Evolutionary conservation across 2,329 filamentous ascomycete species (phyloP), one percentile per base, ranked within the genome.

Genomic region (Botrytis deweyae): DNA sequence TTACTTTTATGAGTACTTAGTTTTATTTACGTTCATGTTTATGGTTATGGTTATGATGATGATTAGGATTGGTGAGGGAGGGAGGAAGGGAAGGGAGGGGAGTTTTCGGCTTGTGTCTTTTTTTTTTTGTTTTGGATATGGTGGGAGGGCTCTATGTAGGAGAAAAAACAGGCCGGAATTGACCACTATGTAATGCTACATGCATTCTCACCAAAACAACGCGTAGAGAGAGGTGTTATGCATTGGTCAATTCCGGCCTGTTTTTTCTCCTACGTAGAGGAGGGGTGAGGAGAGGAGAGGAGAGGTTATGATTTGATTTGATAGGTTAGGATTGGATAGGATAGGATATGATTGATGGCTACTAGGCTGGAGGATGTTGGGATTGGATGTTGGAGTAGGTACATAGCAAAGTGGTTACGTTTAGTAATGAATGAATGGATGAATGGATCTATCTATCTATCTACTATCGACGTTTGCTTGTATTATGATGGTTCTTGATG

Each of bases 61-160:
- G 65, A 68, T 58, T 68, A 40, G 65, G 46, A 68, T 29, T 40
- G 46, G 65, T 12, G 38, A n/a, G 62, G 62, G n/a, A n/a, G 3
- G 64, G 40, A 42, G 63, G 44, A 25, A 10, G 62, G 14, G 63
- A 49, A 20, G 18, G 25, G 4, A 52, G 49, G 10, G 65, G 65
- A 55, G 46, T 68, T 68, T 55, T 68, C 42, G 46, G 65, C 65
- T 55, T 58, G 25, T 22, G 29, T 38, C 10, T 10, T 44, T 52
- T 33, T 14, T 64, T 20, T 5, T 20, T 29, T 29, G 29, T 29
- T 29, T 46, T 65, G 4, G 10, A 36, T 46, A 33, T 46, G 18
- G 44, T 64, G 33, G 44, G 42, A 65, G 52, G 6, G 25, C n/a
- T n/a, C n/a, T n/a, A n/a, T n/a, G n/a, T n/a, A n/a, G n/a, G n/a